Percentiles rank a stretch among this genome's conserved stretches.
These are phyloP conservation scores for Malus hybrid DNA, from an alignment of 331 rosid genomes.

Conservation along the genomic window DNA sequence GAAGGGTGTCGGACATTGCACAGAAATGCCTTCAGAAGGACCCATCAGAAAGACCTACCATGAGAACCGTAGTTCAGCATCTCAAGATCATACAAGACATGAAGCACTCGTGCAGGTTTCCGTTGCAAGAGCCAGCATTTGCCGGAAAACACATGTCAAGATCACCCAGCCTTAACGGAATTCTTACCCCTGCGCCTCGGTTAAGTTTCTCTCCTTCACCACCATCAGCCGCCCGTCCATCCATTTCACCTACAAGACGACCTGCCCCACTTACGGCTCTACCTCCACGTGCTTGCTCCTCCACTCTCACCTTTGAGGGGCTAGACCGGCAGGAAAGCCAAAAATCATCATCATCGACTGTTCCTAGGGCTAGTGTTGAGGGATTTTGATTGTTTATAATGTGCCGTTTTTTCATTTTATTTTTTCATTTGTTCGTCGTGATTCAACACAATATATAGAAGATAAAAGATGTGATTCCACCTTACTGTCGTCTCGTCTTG, in stretches of 20 bases:
- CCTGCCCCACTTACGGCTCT: constrained; percentile 28
- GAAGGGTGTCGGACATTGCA: constrained; percentile 77
- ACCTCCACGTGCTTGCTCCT: constrained; percentile 61
- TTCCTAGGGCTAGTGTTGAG: constrained; percentile 71
- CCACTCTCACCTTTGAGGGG: constrained; percentile 62
- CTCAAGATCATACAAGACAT: constrained; percentile 72
- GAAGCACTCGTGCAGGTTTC: constrained; percentile 73
- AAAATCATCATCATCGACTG: constrained; percentile 62
- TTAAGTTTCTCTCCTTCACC: constrained; percentile 74
- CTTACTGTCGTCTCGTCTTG: constrained; percentile 25
- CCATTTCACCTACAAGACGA: constrained; percentile 64
- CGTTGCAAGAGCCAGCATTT: constrained; percentile 71
- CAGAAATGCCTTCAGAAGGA: constrained; percentile 89
- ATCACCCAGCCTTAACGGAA: constrained; percentile 86
- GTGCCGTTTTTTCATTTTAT: constrained; percentile 22
- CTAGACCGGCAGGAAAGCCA: constrained; percentile 73
- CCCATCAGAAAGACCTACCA: constrained; percentile 88
- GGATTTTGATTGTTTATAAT: constrained; percentile 80
- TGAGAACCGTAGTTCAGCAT: constrained; percentile 75
- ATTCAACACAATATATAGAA: constrained; percentile 69
- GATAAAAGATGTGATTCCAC: constrained; percentile 49
- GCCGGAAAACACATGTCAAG: constrained; percentile 66
- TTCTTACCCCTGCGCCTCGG: constrained; percentile 53
- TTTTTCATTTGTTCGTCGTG: constrained; percentile 27
- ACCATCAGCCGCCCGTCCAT: constrained; percentile 39